Evolutionary conservation across 108 stramenopile genomes (phyloP).

Genomic region (Epipyxis sp.): DNA sequence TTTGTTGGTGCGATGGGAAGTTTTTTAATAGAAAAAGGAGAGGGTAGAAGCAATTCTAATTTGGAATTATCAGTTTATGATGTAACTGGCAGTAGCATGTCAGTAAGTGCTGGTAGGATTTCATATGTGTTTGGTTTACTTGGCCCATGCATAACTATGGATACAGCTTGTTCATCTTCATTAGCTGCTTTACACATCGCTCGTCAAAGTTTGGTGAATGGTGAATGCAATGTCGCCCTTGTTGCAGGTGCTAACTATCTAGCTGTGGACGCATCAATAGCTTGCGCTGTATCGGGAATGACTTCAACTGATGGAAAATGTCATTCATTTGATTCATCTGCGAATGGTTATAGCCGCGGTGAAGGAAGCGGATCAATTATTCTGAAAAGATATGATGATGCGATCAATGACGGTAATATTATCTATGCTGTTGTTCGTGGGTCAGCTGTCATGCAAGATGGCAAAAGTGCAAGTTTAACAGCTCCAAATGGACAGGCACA

Average conservation of each 20-base stretch:
- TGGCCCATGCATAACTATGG: constrained; percentile 34
- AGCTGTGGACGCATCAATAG: neutral
- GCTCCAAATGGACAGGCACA: constrained; percentile 54
- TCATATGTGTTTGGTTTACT: constrained; percentile 32
- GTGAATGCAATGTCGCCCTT: constrained; percentile 26
- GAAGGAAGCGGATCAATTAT: no score
- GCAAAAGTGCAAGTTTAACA: constrained; percentile 48
- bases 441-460: constrained; percentile 54
- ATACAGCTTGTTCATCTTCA: constrained; percentile 42
- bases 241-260: constrained; percentile 33
- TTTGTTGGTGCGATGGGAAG: no score
- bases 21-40: no score
- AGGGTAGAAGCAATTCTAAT: no score
- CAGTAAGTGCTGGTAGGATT: no score
- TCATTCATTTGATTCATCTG: no score
- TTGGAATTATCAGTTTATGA: no score
- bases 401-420: no score
- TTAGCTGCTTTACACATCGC: constrained; percentile 25
- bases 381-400: no score
- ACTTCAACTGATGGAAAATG: no score
- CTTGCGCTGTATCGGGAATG: constrained; percentile 25
- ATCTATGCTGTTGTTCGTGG: constrained; percentile 33
- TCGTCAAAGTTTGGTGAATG: neutral
- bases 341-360: no score
- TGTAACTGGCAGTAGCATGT: no score